phyloP scores from a whole-genome alignment of 805 yeast genomes.

The Starmerella kuoi region DNA sequence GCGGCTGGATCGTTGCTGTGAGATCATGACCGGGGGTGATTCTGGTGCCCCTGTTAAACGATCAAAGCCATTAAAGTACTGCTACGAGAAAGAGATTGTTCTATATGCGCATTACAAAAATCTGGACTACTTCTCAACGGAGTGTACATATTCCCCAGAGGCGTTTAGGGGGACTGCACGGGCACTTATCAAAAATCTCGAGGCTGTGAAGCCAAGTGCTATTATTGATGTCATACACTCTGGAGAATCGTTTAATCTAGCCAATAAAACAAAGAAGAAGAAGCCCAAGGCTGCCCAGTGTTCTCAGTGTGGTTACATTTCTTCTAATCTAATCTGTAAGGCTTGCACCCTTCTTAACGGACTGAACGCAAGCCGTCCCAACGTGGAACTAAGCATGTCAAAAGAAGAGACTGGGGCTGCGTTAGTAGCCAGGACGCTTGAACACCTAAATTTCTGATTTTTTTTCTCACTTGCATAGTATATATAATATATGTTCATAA shows the following conservation, averaged over 20 bases:
- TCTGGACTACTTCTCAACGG: slow-evolving; percentile 91
- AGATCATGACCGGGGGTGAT: slow-evolving; percentile 62
- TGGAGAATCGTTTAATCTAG: slow-evolving; percentile 46
- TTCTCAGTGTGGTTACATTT: slow-evolving; percentile 80
- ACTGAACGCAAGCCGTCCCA: slow-evolving; percentile 62
- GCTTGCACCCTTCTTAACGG: slow-evolving; percentile 86
- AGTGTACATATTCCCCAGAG: slow-evolving; percentile 96
- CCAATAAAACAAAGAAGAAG: slow-evolving; percentile 14
- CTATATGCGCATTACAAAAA: slow-evolving; percentile 93
- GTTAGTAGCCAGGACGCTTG: slow-evolving; percentile 11
- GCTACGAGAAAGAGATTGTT: slow-evolving; percentile 95
- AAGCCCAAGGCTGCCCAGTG: slow-evolving; percentile 37
- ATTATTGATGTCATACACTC: slow-evolving; percentile 88
- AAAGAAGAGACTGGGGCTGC: slow-evolving; percentile 38
- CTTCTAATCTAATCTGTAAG: slow-evolving; percentile 80
- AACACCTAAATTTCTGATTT: slow-evolving; percentile 43
- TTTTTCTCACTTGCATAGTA: too few relatives aligned
- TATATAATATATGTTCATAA: too few relatives aligned
- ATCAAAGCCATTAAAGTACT: slow-evolving; percentile 89
- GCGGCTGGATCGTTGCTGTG: slow-evolving; percentile 75
- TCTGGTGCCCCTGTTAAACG: slow-evolving; percentile 67
- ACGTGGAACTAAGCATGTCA: slow-evolving; percentile 54
- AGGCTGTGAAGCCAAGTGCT: slow-evolving; percentile 80
- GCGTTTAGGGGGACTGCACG: slow-evolving; percentile 97
- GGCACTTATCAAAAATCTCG: slow-evolving; percentile 77